Evolutionary conservation across 495 filamentous ascomycete species (phyloP).

Genomic region (Rostrohypoxylon terebratum): DNA sequence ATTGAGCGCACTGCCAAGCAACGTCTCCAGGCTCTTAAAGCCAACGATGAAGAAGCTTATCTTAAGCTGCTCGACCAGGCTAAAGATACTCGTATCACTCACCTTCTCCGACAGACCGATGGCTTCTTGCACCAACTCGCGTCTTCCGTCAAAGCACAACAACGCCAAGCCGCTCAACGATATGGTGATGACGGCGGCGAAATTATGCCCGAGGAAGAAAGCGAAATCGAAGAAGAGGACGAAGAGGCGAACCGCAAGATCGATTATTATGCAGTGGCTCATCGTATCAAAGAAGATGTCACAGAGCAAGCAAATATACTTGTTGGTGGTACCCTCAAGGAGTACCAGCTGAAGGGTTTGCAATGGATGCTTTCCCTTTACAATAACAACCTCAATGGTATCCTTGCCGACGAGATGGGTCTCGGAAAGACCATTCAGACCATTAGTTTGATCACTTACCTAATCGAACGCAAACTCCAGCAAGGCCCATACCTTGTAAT

Average conservation of each 20-base stretch:
- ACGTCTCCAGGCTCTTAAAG: conserved; percentile 97
- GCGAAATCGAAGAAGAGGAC: conserved; percentile 71
- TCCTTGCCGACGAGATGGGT: conserved; percentile 99
- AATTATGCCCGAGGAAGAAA: conserved; percentile 68
- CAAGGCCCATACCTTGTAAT: conserved; percentile 96
- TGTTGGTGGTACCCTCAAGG: conserved; percentile 91
- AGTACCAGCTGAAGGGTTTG: conserved; percentile 97
- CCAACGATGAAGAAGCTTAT: conserved; percentile 99
- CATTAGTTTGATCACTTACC: conserved; percentile 95
- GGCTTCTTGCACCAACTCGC: conserved; percentile 96
- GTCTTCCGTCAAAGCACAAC: conserved; percentile 89
- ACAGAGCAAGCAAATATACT: conserved; percentile 83
- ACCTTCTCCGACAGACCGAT: conserved; percentile 94
- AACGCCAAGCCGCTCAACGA: conserved; percentile 80
- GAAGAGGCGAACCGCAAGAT: conserved; percentile 80
- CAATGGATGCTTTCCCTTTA: conserved; percentile 99
- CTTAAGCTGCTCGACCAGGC: conserved; percentile 96
- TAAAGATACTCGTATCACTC: conserved; percentile 98
- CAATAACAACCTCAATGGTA: conserved; percentile 99
- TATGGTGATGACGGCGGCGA: conserved; percentile 77
- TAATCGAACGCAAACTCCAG: conserved; percentile 95
- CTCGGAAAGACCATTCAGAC: conserved; percentile 99
- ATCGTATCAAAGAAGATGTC: conserved; percentile 93
- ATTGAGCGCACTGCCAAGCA: conserved; percentile 97
- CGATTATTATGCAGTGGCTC: conserved; percentile 98